Evolutionary conservation across 106 monocot genomes (phyloP).

Genomic region (Acorus gramineus): DNA sequence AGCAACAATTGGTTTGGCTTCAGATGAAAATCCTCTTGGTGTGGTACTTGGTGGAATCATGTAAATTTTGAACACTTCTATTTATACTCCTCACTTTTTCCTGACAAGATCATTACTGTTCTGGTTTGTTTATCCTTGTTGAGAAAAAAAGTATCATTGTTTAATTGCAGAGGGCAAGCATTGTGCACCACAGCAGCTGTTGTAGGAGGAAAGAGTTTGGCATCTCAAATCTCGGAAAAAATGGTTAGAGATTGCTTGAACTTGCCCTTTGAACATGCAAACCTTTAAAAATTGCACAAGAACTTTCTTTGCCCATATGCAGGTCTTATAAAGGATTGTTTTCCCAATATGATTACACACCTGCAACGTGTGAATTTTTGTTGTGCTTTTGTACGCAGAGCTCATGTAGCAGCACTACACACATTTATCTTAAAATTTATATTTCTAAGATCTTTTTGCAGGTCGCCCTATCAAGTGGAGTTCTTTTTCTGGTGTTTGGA

Average conservation of each 20-base stretch:
- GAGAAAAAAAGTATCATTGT: neutral
- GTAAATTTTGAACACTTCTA: constrained; percentile 31
- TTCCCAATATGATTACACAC: too few relatives aligned
- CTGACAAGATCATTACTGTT: neutral
- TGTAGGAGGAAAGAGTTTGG: constrained; percentile 90
- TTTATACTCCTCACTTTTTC: neutral
- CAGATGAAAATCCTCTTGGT: constrained; percentile 77
- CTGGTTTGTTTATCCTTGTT: neutral
- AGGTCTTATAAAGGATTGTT: too few relatives aligned
- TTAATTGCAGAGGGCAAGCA: constrained; percentile 55
- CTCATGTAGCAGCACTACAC: too few relatives aligned
- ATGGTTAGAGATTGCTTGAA: constrained; percentile 33
- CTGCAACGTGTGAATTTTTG: too few relatives aligned
- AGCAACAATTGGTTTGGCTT: constrained; percentile 89
- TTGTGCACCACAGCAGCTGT: constrained; percentile 92
- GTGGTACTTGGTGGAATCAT: constrained; percentile 90
- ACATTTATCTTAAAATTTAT: too few relatives aligned
- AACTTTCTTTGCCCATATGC: too few relatives aligned
- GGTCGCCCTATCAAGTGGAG: constrained; percentile 78
- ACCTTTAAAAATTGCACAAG: too few relatives aligned
- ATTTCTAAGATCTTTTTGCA: constrained; percentile 1
- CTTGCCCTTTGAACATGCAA: too few relatives aligned
- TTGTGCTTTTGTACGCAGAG: too few relatives aligned
- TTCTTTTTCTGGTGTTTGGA: constrained; percentile 88
- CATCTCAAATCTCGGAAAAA: constrained; percentile 94